Evolutionary conservation across 1,284 basidiomycete species (phyloP).

Genomic region (Tetrapyrgos nigripes): DNA sequence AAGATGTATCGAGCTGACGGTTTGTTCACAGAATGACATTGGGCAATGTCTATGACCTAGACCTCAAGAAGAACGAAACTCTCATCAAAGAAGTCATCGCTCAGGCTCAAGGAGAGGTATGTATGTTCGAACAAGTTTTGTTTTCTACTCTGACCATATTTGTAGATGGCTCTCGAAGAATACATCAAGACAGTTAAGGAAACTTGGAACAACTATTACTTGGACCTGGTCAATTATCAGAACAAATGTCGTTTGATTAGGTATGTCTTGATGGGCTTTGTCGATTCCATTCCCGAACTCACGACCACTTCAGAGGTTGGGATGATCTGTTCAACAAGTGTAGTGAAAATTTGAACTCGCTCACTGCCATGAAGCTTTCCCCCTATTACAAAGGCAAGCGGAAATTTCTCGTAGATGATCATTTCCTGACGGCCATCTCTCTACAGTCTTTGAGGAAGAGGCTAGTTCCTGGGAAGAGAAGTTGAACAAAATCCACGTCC

Average conservation of each 20-base stretch:
- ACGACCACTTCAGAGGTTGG: constrained; percentile 75
- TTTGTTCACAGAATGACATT: constrained; percentile 80
- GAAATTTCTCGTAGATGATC: background rate
- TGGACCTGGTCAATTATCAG: constrained; percentile 98
- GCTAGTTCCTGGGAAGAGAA: constrained; percentile 95
- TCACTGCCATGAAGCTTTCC: constrained; percentile 96
- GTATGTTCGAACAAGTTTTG: constrained; percentile 10
- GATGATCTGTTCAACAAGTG: constrained; percentile 98
- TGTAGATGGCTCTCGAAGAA: constrained; percentile 90
- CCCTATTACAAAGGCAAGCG: constrained; percentile 91
- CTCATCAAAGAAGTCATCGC: constrained; percentile 94
- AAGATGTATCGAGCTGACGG: background rate
- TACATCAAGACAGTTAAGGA: constrained; percentile 97
- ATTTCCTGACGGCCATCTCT: constrained; percentile 1
- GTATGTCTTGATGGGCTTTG: constrained; percentile 44
- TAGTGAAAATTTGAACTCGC: constrained; percentile 94
- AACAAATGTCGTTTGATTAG: constrained; percentile 97
- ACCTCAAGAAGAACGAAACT: constrained; percentile 91
- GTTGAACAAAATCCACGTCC: constrained; percentile 91
- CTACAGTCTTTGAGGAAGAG: constrained; percentile 90
- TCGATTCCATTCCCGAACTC: constrained; percentile 10
- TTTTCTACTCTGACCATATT: constrained; percentile 5
- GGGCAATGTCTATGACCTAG: constrained; percentile 97
- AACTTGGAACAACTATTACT: constrained; percentile 94
- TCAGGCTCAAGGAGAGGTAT: constrained; percentile 97